These are phyloP conservation scores for Candolleomyces efflorescens DNA, from an alignment of 768 basidiomycete genomes.

Conservation along the genomic window DNA sequence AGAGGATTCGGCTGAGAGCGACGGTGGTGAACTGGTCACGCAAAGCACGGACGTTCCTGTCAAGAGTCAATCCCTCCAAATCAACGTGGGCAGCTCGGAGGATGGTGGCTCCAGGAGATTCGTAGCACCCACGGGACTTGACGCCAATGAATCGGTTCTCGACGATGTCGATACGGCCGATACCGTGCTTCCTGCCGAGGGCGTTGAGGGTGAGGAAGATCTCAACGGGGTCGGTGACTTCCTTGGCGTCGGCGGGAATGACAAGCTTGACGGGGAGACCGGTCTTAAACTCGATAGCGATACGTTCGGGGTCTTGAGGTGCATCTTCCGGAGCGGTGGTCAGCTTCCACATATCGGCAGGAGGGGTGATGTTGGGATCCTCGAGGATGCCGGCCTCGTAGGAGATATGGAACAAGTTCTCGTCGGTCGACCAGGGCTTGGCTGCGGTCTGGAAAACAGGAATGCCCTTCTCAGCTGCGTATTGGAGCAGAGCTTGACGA, in stretches of 20 bases:
- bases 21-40: slow-evolving; percentile 94
- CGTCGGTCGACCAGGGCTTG: slow-evolving; percentile 99
- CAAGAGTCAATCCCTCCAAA: slow-evolving; percentile 95
- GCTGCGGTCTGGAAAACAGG: slow-evolving; percentile 93
- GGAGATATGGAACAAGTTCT: slow-evolving; percentile 99
- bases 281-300: slow-evolving; percentile 79
- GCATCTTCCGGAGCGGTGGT: slow-evolving; percentile 81
- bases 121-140: slow-evolving; percentile 99
- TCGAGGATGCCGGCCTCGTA: slow-evolving; percentile 99
- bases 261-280: slow-evolving; percentile 87
- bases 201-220: slow-evolving; percentile 91
- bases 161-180: slow-evolving; percentile 97
- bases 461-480: slow-evolving; percentile 82
- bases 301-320: slow-evolving; percentile 70
- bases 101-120: slow-evolving; percentile 95
- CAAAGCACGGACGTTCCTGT: slow-evolving; percentile 92
- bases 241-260: slow-evolving; percentile 49
- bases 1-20: slow-evolving; percentile 85
- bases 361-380: slow-evolving; percentile 92
- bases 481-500: slow-evolving; percentile 87
- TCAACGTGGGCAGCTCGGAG: slow-evolving; percentile 94
- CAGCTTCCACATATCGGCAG: slow-evolving; percentile 98
- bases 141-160: slow-evolving; percentile 99
- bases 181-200: slow-evolving; percentile 90
- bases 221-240: slow-evolving; percentile 88